Evolutionary conservation across 2,329 filamentous ascomycete genomes (phyloP).

Genomic region (Epichloe amarillans): DNA sequence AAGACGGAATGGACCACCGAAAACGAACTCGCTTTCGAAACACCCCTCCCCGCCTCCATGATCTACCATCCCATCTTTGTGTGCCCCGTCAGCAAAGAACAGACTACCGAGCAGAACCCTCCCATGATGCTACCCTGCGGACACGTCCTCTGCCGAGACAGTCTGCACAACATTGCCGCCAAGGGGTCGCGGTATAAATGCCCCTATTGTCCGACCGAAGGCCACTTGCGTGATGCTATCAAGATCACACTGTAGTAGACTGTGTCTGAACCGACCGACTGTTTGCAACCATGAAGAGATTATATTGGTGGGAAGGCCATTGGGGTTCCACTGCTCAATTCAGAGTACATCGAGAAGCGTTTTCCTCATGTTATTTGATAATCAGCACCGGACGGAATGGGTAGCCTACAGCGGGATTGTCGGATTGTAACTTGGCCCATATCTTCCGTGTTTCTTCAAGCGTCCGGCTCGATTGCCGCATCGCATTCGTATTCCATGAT

Average conservation of each 20-base stretch:
- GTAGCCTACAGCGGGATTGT: neutral
- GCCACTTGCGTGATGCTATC: constrained; percentile 60
- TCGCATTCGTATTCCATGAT: neutral
- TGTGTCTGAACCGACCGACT: neutral
- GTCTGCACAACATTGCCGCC: constrained; percentile 60
- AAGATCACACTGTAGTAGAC: constrained; percentile 49
- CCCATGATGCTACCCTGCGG: constrained; percentile 96
- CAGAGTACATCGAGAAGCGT: neutral
- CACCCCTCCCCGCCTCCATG: constrained; percentile 44
- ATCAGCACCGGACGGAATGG: neutral
- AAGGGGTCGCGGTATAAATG: constrained; percentile 83
- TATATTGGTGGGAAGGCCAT: no score
- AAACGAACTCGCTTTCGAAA: constrained; percentile 75
- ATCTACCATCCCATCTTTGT: constrained; percentile 95
- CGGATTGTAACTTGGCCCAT: neutral
- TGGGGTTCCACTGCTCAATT: no score
- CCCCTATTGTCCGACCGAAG: constrained; percentile 86
- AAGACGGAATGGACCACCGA: constrained; percentile 90
- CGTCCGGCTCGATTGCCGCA: neutral
- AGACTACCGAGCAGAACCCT: constrained; percentile 83
- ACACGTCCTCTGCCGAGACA: constrained; percentile 82
- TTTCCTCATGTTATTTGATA: neutral
- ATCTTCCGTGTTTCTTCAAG: neutral
- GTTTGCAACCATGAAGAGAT: neutral
- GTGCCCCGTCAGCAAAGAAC: constrained; percentile 92